Base-by-base conservation (phyloP, 225 moss, liverwort and hornwort genomes). In the Marchantia polymorpha region DNA sequence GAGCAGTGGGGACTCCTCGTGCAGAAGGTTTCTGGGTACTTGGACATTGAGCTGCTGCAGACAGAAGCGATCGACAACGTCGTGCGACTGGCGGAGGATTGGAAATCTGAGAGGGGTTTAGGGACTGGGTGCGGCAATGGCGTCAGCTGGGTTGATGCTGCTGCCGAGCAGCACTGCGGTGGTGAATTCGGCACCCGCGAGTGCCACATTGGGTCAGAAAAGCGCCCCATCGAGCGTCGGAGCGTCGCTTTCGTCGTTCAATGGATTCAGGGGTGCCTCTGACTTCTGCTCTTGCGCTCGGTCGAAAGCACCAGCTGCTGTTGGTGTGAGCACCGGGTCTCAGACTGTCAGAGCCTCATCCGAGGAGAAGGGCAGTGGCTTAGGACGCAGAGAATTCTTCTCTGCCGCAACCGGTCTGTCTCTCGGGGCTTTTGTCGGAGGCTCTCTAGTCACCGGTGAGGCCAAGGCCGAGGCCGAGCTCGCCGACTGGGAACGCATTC, bases 401-500 rank as follows among this genome's bases (percentile, higher is more conserved):
- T 69, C 60, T 59, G 82, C 73, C 6, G 69, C 75, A 23, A 77
- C 83, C 16, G 81, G 78, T 14, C 64, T 86, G 81, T 79, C 87
- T 79, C 51, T 81, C 39, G 83, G 74, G 6, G 69, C 81, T 2
- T 71, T 87, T 7, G 73, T 80, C 30, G 83, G 83, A 58, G 69
- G 86, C 13, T 80, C 83, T 10, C 75, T 89, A 78, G 49, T 86
- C 65, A 81, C 77, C 23, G 86, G 84, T 59, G 82, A 61, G 7
- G 93, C 86, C 13, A 72, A 83, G 47, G 93, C 94, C 10, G 92
- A 91, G 11, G 89, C 90, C 22, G 80, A 85, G 78, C 85, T 94
- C 8, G 85, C 88, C 22, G 91, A 86, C 59, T 94, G 96, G 94
- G 94, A 97, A 85, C 85, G 84, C 78, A 85, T 97, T 19, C 77